A percentile compares a stretch with the other conserved stretches of the same genome.
phyloP scores from a whole-genome alignment of 257 asterid species.

The Gentiana straminea region DNA sequence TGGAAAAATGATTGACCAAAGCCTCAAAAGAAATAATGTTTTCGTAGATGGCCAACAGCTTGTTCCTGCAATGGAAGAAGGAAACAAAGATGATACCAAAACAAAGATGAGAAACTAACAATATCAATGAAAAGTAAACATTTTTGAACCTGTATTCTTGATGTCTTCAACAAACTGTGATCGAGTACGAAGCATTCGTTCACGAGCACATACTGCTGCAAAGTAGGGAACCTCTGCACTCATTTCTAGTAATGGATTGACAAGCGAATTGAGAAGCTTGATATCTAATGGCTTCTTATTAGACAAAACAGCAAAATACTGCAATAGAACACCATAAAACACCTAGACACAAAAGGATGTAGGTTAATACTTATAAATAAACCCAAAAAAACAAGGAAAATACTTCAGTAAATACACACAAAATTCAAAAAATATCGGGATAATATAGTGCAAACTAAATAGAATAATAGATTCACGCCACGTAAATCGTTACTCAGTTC shows the following conservation, averaged over 20 bases:
- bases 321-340: slow-evolving; percentile 79
- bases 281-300: slow-evolving; percentile 59
- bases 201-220: slow-evolving; percentile 97
- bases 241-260: slow-evolving; percentile 86
- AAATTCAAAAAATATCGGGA: not conserved
- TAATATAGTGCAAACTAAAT: not conserved
- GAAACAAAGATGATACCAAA: not conserved
- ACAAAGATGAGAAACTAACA: not conserved
- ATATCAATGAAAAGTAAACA: not conserved
- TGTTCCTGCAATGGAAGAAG: slow-evolving; percentile 35
- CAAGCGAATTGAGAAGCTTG: slow-evolving; percentile 60
- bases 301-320: slow-evolving; percentile 83
- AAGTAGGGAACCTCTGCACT: slow-evolving; percentile 91
- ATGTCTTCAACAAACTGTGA: slow-evolving; percentile 54
- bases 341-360: slow-evolving; percentile 32
- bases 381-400: too few species aligned
- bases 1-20: slow-evolving; percentile 92
- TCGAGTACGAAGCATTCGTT: slow-evolving; percentile 57
- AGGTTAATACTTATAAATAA: not conserved
- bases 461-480: too few species aligned
- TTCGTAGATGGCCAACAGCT: slow-evolving; percentile 89
- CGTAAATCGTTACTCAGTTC: too few species aligned
- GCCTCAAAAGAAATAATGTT: slow-evolving; percentile 67
- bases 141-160: slow-evolving; percentile 47
- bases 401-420: not conserved